A percentile compares a stretch with the other conserved stretches of the same genome.
Conservation (phyloP, 2,329 filamentous ascomycete species). For the Sordariomycetes sp. region DNA sequence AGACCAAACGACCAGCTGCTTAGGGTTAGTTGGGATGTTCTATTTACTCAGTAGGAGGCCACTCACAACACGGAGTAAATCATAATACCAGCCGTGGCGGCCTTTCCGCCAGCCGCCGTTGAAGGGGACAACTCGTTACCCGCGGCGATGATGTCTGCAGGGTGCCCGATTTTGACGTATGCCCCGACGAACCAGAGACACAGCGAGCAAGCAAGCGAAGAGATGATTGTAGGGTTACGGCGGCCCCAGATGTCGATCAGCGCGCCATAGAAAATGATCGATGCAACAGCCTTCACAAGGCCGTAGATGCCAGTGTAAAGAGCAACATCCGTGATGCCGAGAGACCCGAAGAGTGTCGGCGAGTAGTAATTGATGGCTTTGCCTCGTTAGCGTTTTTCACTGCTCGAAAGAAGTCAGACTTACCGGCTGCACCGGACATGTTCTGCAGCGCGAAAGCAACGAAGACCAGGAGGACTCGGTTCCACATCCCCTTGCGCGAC, state of each 20-base stretch:
- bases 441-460: conserved; percentile 28
- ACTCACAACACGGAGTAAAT: conserved; percentile 43
- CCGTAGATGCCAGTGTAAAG: conserved; percentile 44
- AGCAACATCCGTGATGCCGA: conserved; percentile 33
- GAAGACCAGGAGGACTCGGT: conserved; percentile 26
- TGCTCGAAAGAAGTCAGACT: conserved; percentile 4
- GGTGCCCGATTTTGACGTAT: conserved; percentile 43
- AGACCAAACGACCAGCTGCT: conserved; percentile 31
- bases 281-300: conserved; percentile 30
- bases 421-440: conserved; percentile 27
- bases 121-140: conserved; percentile 31
- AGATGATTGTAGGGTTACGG: conserved; percentile 32
- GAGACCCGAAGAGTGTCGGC: conserved; percentile 27
- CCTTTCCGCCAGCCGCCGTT: conserved; percentile 35
- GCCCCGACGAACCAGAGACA: conserved; percentile 43
- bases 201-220: conserved; percentile 34
- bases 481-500: conserved; percentile 28
- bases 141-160: conserved; percentile 30
- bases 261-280: conserved; percentile 29
- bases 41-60: neutral
- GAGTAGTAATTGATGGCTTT: conserved; percentile 33
- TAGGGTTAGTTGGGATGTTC: neutral
- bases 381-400: neutral
- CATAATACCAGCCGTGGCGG: conserved; percentile 46
- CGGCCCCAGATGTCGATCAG: conserved; percentile 30